Base-by-base conservation (phyloP, 176 grass and related monocot species). In the Echinochloa phyllopogon region DNA sequence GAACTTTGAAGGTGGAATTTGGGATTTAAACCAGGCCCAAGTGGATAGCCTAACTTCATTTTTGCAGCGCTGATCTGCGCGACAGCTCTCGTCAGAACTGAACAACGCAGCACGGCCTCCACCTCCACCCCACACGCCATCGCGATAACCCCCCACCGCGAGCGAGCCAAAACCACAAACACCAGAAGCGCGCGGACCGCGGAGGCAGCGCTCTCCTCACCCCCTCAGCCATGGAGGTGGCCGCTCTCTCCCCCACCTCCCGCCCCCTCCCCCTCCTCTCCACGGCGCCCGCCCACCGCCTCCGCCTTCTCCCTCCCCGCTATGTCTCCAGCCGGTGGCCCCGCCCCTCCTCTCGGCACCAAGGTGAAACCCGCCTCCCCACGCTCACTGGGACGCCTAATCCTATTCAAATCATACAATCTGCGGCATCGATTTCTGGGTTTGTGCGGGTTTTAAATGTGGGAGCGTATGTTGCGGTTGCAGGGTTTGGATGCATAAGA, bases 151-250 rank as follows among this genome's bases (percentile, higher is more conserved):
- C 60, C 24, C 37, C 59, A 7, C n/a, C 57, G 8, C 77, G 71
- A 79, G 85, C 65, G 12, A 67, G 38, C 82, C 86, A 77, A 88
- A 90, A 57, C 61, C 83, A 77, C 88, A 88, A 71, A 75, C 88
- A 64, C 57, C 33, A 38, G 27, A 42, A 16, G 75, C 76, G 75
- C 64, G 68, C 70, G 20, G 29, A 14, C 69, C 64, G 68, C 70
- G 20, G 29, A 14, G 9, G 36, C 11, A 39, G 20, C 10, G 40
- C 15, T 10, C 13, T n/a, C 56, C 21, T 58, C 56, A 58, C 21
- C 56, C 56, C 56, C 49, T 45, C 65, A 27, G 57, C 80, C 39
- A 92, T 95, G 94, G 91, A 86, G 85, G 84, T 61, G 43, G 78
- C 82, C 3, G 81, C 69, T 47, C 71, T 91, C 53, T 52, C 48